Conservation (phyloP, 2,329 filamentous ascomycete species). For the Orbilia blumenaviensis region DNA sequence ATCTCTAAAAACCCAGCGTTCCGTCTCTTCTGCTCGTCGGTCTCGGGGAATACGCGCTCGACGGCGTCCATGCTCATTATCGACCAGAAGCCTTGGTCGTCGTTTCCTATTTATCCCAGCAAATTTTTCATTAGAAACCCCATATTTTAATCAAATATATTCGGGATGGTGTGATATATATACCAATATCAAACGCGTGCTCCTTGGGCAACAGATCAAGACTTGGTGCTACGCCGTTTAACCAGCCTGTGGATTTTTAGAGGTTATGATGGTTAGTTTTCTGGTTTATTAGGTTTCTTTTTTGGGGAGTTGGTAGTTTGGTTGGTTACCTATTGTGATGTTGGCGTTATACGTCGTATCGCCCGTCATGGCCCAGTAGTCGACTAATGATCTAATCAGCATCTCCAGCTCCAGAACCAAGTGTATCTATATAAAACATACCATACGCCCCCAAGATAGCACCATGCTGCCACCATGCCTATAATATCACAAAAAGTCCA, state of each 20-base stretch:
- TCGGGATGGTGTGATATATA: not conserved
- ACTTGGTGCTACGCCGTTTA: slow-evolving; percentile 65
- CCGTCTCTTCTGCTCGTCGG: slow-evolving; percentile 61
- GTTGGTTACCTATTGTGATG: slow-evolving; percentile 70
- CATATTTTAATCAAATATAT: too few species aligned
- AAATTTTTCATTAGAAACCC: too few species aligned
- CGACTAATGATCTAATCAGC: slow-evolving; percentile 63
- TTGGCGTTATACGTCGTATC: slow-evolving; percentile 76
- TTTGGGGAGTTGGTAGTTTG: slow-evolving; percentile 64
- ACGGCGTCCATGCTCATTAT: slow-evolving; percentile 74
- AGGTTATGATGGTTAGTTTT: too few species aligned
- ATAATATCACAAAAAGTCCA: not conserved
- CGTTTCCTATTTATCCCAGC: slow-evolving; percentile 69
- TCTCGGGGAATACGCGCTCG: slow-evolving; percentile 69
- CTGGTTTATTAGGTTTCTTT: too few species aligned
- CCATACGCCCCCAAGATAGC: slow-evolving; percentile 30
- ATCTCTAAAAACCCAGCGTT: slow-evolving; percentile 39
- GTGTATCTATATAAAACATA: not conserved
- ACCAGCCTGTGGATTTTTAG: slow-evolving; percentile 76
- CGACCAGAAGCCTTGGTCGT: slow-evolving; percentile 77
- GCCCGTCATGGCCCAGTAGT: slow-evolving; percentile 86
- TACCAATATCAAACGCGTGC: slow-evolving; percentile 32
- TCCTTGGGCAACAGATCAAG: slow-evolving; percentile 53
- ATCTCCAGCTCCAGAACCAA: not conserved
- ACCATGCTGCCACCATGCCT: slow-evolving; percentile 45